Evolutionary conservation across 257 asterid genomes (phyloP).

Genomic region (Solanum corneliomulleri): DNA sequence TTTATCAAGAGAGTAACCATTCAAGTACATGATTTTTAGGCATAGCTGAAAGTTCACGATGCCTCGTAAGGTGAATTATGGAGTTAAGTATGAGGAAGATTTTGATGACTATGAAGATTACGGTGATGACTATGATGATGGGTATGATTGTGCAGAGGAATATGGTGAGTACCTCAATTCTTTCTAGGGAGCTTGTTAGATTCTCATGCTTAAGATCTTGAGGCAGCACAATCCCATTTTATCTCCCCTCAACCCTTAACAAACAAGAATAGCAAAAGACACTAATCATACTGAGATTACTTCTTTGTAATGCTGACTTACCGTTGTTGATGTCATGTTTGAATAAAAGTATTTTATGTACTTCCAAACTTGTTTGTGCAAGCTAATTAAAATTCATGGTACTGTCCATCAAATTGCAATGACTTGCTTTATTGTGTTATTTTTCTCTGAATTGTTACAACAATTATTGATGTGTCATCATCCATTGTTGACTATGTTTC

Average conservation of each 20-base stretch:
- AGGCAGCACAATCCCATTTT: background rate
- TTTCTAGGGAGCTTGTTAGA: background rate
- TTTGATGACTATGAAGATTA: slow-evolving; percentile 43
- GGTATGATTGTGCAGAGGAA: slow-evolving; percentile 26
- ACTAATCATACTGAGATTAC: background rate
- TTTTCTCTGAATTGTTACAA: background rate
- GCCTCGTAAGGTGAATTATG: slow-evolving; percentile 66
- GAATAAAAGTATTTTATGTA: background rate
- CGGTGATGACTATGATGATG: slow-evolving; percentile 39
- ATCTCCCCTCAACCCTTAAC: background rate
- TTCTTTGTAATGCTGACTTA: background rate
- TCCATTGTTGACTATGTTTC: background rate
- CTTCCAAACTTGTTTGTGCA: background rate
- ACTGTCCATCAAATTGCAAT: background rate
- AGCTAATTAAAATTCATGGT: background rate
- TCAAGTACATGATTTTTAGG: background rate
- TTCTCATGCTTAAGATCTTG: background rate
- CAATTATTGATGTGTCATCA: background rate
- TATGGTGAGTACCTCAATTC: slow-evolving; percentile 25
- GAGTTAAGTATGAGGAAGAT: slow-evolving; percentile 37
- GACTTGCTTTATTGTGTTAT: background rate
- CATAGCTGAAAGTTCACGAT: slow-evolving; percentile 33
- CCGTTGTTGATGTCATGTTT: background rate
- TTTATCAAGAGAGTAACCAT: background rate
- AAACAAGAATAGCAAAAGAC: background rate